Base-by-base conservation (phyloP, 1,284 basidiomycete species). In the Cryptococcus neoformans region DNA sequence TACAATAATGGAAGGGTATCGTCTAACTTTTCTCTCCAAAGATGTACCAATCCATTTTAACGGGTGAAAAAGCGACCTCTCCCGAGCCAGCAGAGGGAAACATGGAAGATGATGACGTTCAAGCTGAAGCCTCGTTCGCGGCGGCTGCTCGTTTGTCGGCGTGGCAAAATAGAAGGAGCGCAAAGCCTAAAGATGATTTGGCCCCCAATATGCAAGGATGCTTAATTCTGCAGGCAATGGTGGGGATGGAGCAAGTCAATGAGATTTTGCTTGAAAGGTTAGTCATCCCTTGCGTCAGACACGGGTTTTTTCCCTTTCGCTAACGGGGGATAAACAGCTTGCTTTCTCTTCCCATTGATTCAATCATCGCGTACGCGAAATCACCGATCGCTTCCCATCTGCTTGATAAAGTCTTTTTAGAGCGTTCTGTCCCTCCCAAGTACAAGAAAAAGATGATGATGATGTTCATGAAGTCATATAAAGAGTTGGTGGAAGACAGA, bases 151-250 rank as follows among this genome's bases (percentile, higher is more conserved):
- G 69, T 44, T 54, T 60, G 36, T 42, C 60, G 12, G 70, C 72
- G 28, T 76, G 74, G 73, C 65, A 75, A 63, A 77, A 75, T 53
- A 65, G 74, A 21, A 65, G 76, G 41, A 64, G 38, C 7, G 62
- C 63, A 1, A 68, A 67, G 40, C 65, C 72, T 2, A 68, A 65
- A 49, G 63, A 57, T 42, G 64, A 66, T 36, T 65, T 82, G 50
- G 85, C 85, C 68, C 85, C 86, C 4, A 89, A 85, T 65, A 83
- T 88, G n/a, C 91, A 92, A 72, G 93, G 93, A 1, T 89, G 90
- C 7, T 74, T 95, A 10, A 76, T 97, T 5, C 78, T 96, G 2
- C 92, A 96, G 74, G 85, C 88, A 1, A 79, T 95, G 56, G 81
- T 95, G 16, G 83, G 81, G 36, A 80, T 94, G 11, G 75, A 84